Evolutionary conservation across 495 filamentous ascomycete genomes (phyloP), one percentile per base, ranked within the genome.

Genomic region (Collariella sp.): DNA sequence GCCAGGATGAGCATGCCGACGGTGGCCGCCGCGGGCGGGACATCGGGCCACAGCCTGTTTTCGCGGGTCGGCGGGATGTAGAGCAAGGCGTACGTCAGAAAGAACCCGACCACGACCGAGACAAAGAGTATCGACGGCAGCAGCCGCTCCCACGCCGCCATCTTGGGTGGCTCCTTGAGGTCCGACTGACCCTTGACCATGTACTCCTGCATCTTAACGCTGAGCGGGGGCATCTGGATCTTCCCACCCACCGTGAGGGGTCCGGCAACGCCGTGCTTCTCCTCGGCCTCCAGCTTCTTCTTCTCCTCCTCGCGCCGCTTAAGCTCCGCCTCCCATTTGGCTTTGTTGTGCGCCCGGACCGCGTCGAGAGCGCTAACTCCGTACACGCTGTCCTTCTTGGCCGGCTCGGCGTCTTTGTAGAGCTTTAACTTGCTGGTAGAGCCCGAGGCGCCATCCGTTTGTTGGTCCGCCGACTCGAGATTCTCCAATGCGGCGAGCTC

Each of bases 11-110:
- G 73, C 13, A 72, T 72, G 43, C 79, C 66, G 11, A 89, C 72
- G 10, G 94, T 96, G 24, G 91, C 88, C 2, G 84, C 82, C 3
- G 91, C 82, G 1, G 87, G 87, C 2, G 89, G 86, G 2, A 88
- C 69, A 58, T 85, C 81, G 0, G 88, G 87, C 64, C 78, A 90
- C 43, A 91, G 58, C 47, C 90, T 77, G 20, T 76, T 71, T 7
- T 74, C 67, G 18, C 67, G 70, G 26, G 68, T 66, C 0, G 87
- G 84, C 18, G 87, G 79, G 38, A 70, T 74, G 62, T 94, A 95
- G 50, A 75, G 72, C 26, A 72, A 57, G 15, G 82, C 78, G 54
- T 83, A 83, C 18, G 70, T 64, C 33, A 76, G 72, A 58, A 73
- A 80, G 19, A 78, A 67, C 7, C 69, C 72, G 3, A 83, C 35